A percentile compares a stretch with the other conserved stretches of the same genome.
These are phyloP conservation scores for Boletus rufocinnamomeus DNA, from an alignment of 768 basidiomycete species.

Conservation along the genomic window DNA sequence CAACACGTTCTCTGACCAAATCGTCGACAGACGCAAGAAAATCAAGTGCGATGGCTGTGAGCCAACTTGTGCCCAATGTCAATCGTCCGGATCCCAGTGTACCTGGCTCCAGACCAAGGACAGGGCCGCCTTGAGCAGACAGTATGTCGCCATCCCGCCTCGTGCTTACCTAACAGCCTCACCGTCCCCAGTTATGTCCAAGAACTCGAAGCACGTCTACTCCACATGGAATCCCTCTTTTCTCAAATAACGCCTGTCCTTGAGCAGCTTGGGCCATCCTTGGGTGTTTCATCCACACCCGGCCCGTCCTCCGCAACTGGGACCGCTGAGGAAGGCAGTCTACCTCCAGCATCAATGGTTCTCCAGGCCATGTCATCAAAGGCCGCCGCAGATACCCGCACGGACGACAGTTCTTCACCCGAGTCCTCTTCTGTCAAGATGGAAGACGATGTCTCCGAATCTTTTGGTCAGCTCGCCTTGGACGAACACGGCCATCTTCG, in stretches of 20 bases:
- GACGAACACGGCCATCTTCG: conserved; percentile 90
- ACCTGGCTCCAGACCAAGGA: conserved; percentile 93
- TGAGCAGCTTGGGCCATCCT: conserved; percentile 64
- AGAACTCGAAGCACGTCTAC: conserved; percentile 82
- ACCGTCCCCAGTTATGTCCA: conserved; percentile 72
- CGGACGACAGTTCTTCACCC: conserved; percentile 37
- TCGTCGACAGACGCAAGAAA: conserved; percentile 73
- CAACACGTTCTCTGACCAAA: conserved; percentile 19
- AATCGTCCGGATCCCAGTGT: conserved; percentile 71
- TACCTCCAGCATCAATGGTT: conserved; percentile 31
- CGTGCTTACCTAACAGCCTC: conserved; percentile 16
- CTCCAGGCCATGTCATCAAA: conserved; percentile 41
- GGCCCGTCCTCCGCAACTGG: conserved; percentile 31
- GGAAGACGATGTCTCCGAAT: conserved; percentile 77
- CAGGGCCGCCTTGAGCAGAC: conserved; percentile 84
- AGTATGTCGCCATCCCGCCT: conserved; percentile 51
- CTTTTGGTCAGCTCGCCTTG: conserved; percentile 83
- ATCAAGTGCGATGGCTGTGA: conserved; percentile 91
- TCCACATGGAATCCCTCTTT: conserved; percentile 89
- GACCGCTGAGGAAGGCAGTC: conserved; percentile 12
- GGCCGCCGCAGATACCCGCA: conserved; percentile 37
- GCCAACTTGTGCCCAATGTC: conserved; percentile 83
- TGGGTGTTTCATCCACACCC: conserved; percentile 43
- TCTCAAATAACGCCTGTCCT: conserved; percentile 78
- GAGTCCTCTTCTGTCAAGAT: conserved; percentile 38